A percentile compares a stretch with the other conserved stretches of the same genome.
These are phyloP conservation scores for Buddleja alternifolia DNA, from an alignment of 257 asterid species.

Conservation along the genomic window DNA sequence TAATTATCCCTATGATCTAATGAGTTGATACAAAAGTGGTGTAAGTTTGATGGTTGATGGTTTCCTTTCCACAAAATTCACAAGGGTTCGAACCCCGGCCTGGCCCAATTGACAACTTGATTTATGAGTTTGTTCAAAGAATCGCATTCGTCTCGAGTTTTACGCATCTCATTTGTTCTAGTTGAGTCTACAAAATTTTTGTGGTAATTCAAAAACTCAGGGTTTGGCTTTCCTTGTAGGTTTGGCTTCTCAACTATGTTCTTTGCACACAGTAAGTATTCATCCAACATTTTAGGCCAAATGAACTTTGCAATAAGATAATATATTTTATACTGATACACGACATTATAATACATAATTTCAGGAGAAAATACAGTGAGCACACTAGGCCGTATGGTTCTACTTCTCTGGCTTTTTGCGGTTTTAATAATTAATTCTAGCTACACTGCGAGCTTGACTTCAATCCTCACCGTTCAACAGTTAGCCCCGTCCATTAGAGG, in stretches of 20 bases:
- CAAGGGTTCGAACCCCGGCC: too few relatives aligned
- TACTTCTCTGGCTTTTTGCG: constrained; percentile 66
- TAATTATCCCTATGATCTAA: too few relatives aligned
- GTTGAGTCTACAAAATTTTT: too few relatives aligned
- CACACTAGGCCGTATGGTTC: constrained; percentile 57
- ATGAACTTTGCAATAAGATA: not conserved
- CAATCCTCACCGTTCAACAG: constrained; percentile 72
- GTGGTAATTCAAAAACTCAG: not conserved
- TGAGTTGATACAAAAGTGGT: too few relatives aligned
- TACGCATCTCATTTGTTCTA: too few relatives aligned
- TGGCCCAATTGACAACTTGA: too few relatives aligned
- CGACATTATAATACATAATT: not conserved
- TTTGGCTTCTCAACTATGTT: constrained; percentile 52
- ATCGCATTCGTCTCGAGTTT: too few relatives aligned
- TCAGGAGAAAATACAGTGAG: constrained; percentile 61
- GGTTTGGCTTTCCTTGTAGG: constrained; percentile 35
- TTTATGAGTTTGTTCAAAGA: too few relatives aligned
- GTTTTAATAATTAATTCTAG: constrained; percentile 63
- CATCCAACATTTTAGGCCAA: not conserved
- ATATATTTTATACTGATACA: too few relatives aligned
- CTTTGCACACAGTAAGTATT: constrained; percentile 47
- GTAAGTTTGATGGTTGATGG: too few relatives aligned
- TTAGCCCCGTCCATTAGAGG: constrained; percentile 63
- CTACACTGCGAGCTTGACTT: constrained; percentile 71
- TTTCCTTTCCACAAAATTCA: too few relatives aligned